A percentile compares a stretch with the other conserved stretches of the same genome.
Evolutionary conservation across 257 asterid species (phyloP).

Genomic region (Nicotiana sylvestris): DNA sequence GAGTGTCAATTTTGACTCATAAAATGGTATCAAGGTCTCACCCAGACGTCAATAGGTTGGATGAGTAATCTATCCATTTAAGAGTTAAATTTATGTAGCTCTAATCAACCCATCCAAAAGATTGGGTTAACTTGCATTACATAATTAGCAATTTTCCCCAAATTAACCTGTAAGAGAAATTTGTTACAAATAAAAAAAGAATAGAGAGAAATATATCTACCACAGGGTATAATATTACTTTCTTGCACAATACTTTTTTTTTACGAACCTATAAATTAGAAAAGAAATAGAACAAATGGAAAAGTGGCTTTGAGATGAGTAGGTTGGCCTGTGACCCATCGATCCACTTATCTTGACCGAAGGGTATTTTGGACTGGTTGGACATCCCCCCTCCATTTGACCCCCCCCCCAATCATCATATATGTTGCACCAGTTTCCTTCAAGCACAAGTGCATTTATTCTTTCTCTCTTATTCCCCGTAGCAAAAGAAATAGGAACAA

Average conservation of each 20-base stretch:
- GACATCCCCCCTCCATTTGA: background rate
- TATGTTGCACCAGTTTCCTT: background rate
- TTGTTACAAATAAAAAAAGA: background rate
- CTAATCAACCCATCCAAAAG: background rate
- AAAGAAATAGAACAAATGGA: background rate
- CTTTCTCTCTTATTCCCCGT: background rate
- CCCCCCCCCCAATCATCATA: background rate
- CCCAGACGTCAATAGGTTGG: background rate
- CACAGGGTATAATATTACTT: background rate
- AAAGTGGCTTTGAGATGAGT: background rate
- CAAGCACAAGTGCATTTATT: background rate
- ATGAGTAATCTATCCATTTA: background rate
- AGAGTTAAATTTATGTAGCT: background rate
- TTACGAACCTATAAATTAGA: background rate
- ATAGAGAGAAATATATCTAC: background rate
- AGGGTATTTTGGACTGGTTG: background rate
- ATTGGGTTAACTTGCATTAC: background rate
- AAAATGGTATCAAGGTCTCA: background rate
- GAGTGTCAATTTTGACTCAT: background rate
- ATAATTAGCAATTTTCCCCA: background rate
- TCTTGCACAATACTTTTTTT: background rate
- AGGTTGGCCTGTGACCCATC: background rate
- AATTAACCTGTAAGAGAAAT: background rate
- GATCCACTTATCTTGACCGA: background rate
- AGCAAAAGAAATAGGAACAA: background rate